These are phyloP conservation scores for Talaromyces sp. DNA, from an alignment of 2,329 filamentous ascomycete genomes.

Conservation along the genomic window DNA sequence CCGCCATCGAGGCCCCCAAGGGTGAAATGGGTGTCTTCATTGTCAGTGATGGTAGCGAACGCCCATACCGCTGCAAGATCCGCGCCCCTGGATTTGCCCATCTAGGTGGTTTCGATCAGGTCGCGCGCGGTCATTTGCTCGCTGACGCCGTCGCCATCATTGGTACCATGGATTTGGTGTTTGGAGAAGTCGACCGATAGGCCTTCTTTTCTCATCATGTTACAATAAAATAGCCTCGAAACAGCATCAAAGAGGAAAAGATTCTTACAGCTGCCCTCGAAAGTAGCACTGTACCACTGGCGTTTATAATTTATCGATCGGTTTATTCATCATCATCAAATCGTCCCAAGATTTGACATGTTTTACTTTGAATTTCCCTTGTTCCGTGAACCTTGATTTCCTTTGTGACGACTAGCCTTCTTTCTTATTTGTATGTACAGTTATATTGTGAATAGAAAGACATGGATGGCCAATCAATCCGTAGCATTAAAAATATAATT, in stretches of 20 bases:
- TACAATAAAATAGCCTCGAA: slow-evolving; percentile 8
- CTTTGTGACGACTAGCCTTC: slow-evolving; percentile 17
- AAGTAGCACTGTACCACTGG: slow-evolving; percentile 26
- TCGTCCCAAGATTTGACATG: slow-evolving; percentile 22
- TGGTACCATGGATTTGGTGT: slow-evolving; percentile 79
- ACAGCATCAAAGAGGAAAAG: slow-evolving; percentile 2
- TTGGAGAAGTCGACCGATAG: slow-evolving; percentile 62
- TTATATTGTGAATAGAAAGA: slow-evolving; percentile 14
- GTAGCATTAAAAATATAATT: neutral
- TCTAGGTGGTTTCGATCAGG: slow-evolving; percentile 87
- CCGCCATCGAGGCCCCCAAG: slow-evolving; percentile 98
- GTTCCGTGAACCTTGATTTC: slow-evolving; percentile 14
- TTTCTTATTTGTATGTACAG: slow-evolving; percentile 16
- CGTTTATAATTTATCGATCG: slow-evolving; percentile 27
- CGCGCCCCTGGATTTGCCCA: slow-evolving; percentile 95
- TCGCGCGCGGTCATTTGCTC: slow-evolving; percentile 84
- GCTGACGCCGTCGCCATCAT: slow-evolving; percentile 97
- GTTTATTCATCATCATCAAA: slow-evolving; percentile 19
- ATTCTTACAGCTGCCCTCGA: slow-evolving; percentile 1
- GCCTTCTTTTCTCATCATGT: slow-evolving; percentile 2
- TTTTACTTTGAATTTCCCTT: slow-evolving; percentile 21
- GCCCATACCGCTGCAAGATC: slow-evolving; percentile 96
- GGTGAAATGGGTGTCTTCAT: slow-evolving; percentile 98
- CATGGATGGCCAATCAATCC: slow-evolving; percentile 2
- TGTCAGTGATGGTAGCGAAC: slow-evolving; percentile 91